Percentiles rank a stretch among this genome's conserved stretches.
phyloP scores from a whole-genome alignment of 768 basidiomycete species.

The Macrolepiota albuminosa region DNA sequence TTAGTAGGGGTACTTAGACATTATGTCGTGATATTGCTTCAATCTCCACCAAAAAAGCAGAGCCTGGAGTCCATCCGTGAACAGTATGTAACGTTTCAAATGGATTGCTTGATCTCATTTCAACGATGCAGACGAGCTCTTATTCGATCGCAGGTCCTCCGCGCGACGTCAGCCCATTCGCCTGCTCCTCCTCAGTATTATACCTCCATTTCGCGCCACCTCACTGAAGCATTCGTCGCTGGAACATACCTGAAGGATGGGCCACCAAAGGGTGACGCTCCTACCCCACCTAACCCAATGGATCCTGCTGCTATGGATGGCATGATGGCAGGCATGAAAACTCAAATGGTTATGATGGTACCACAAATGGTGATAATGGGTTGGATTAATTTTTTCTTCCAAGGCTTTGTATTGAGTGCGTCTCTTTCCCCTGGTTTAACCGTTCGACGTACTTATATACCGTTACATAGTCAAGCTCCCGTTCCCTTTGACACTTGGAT shows the following conservation, averaged over 20 bases:
- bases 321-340: conserved; percentile 99
- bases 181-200: conserved; percentile 75
- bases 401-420: conserved; percentile 96
- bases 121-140: conserved; percentile 57
- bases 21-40: conserved; percentile 85
- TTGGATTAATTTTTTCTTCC: conserved; percentile 99
- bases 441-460: background rate
- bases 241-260: conserved; percentile 89
- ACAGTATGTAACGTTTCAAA: conserved; percentile 59
- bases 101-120: conserved; percentile 3
- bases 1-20: conserved; percentile 90
- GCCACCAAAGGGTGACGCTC: conserved; percentile 59
- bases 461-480: conserved; percentile 80
- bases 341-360: conserved; percentile 99
- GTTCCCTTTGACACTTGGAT: conserved; percentile 93
- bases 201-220: conserved; percentile 67
- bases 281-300: conserved; percentile 73
- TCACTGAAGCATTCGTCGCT: conserved; percentile 63
- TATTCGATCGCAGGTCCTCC: conserved; percentile 78
- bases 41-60: conserved; percentile 78
- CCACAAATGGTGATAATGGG: conserved; percentile 99
- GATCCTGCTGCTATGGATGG: conserved; percentile 95
- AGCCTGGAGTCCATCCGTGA: conserved; percentile 79
- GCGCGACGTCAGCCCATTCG: conserved; percentile 74
- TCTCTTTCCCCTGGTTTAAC: conserved; percentile 15